A percentile compares a stretch with the other conserved stretches of the same genome.
Conservation (phyloP, 129 eudicot genomes). For the Flaveria bidentis region DNA sequence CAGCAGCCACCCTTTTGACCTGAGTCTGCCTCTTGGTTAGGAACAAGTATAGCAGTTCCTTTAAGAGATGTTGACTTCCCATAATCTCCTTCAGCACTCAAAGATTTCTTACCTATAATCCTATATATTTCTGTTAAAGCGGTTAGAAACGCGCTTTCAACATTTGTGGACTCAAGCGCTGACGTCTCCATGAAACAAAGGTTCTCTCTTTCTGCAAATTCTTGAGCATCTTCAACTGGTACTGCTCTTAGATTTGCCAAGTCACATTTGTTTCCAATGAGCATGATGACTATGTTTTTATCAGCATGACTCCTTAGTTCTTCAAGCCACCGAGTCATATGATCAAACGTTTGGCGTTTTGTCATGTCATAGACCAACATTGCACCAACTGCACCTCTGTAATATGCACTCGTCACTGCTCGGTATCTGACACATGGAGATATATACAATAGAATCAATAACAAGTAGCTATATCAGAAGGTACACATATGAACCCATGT, state of each 20-base stretch:
- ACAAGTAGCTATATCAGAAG: neutral
- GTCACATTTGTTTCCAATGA: slow-evolving; percentile 49
- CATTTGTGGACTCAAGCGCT: slow-evolving; percentile 45
- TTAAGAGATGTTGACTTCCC: slow-evolving; percentile 30
- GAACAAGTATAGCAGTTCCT: slow-evolving; percentile 34
- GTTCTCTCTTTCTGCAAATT: slow-evolving; percentile 47
- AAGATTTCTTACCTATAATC: slow-evolving; percentile 39
- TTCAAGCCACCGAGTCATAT: slow-evolving; percentile 48
- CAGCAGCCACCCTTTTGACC: slow-evolving; percentile 26
- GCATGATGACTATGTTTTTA: slow-evolving; percentile 40
- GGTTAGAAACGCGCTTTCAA: slow-evolving; percentile 38
- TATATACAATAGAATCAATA: slow-evolving; percentile 14
- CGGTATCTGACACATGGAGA: neutral
- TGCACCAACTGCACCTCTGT: slow-evolving; percentile 56
- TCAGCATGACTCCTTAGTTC: slow-evolving; percentile 48
- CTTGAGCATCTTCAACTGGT: slow-evolving; percentile 48
- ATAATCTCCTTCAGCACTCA: slow-evolving; percentile 32
- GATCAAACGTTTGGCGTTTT: slow-evolving; percentile 46
- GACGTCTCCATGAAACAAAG: slow-evolving; percentile 51
- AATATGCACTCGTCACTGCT: slow-evolving; percentile 49
- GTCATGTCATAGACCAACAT: slow-evolving; percentile 53
- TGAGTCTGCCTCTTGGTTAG: slow-evolving; percentile 27
- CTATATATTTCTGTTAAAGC: slow-evolving; percentile 41
- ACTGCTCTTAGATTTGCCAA: slow-evolving; percentile 42
- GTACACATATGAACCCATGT: neutral